A percentile compares a stretch with the other conserved stretches of the same genome.
phyloP scores from a whole-genome alignment of 805 yeast species.

The Wickerhamomyces chambardii region DNA sequence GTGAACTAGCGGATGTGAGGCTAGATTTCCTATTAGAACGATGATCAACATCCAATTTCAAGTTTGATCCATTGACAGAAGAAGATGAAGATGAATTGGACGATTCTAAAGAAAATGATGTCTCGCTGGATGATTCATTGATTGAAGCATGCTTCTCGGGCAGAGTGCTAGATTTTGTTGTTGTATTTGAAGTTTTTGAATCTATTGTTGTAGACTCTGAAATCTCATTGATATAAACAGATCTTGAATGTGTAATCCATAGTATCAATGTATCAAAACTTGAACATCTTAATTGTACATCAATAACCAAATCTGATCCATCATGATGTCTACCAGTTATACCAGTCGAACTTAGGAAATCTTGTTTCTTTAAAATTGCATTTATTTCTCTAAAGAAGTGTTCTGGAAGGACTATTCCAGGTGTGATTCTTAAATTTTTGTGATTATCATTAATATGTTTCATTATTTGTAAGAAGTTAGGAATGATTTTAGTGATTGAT shows the following conservation, averaged over 20 bases:
- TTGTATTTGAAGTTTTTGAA: too few relatives aligned
- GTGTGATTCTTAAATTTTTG: conserved; percentile 29
- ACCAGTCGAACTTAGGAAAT: conserved; percentile 57
- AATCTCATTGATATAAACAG: conserved; percentile 9
- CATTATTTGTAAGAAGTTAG: conserved; percentile 41
- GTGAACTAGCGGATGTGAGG: neutral
- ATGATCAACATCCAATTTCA: too few relatives aligned
- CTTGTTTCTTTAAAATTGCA: conserved; percentile 25
- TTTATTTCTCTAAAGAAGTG: conserved; percentile 74
- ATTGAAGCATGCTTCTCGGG: too few relatives aligned
- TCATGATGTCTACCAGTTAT: conserved; percentile 62
- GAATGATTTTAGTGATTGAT: conserved; percentile 50
- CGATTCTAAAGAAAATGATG: neutral
- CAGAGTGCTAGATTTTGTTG: too few relatives aligned
- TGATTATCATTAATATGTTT: conserved; percentile 22
- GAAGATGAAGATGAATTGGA: too few relatives aligned
- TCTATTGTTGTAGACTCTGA: neutral
- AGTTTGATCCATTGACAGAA: too few relatives aligned
- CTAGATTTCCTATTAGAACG: too few relatives aligned
- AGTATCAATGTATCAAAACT: conserved; percentile 48
- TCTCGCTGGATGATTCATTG: too few relatives aligned
- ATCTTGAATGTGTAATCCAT: conserved; percentile 83
- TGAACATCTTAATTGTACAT: conserved; percentile 73
- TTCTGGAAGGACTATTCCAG: conserved; percentile 84
- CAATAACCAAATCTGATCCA: conserved; percentile 58